Evolutionary conservation across 1,284 basidiomycete species (phyloP), one percentile per base, ranked within the genome.

Genomic region (Tilletia caries): DNA sequence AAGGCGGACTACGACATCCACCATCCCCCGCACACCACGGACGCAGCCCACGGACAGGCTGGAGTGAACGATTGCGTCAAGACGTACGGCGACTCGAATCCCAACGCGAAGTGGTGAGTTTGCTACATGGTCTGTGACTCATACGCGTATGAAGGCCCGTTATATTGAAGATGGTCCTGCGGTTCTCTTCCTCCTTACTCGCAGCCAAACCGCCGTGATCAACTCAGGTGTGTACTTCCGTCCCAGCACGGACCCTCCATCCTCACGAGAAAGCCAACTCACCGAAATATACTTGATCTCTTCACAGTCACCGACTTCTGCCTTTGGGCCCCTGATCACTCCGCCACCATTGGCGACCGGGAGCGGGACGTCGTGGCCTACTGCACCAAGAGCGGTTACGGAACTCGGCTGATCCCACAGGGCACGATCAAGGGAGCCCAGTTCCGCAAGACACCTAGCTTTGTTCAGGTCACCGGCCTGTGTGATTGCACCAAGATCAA

Each of bases 381-480:
- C 88, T 92, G 91, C 79, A 85, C 85, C 43, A 87, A 89, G 85
- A 79, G 81, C 85, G 85, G 86, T 37, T 86, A 86, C 82, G 73
- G 67, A 65, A 89, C 89, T 2, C 89, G 90, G 54, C 82, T 91
- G 71, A 91, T 93, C 73, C 92, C 91, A 23, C 86, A 89, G 69
- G 91, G 90, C 27, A 85, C 90, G 15, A 88, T 93, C 79, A 86
- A 85, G n/a, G 88, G 89, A 67, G 91, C 89, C n/a, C 91, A 91
- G 81, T 89, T 89, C 73, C 85, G 88, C 70, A 85, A 88, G 46
- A 66, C 65, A 29, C 44, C 44, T 3, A 34, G 33, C 44, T 66
- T 29, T 25, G 65, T 66, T 27, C 65, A 66, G 33, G 48, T 66
- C 12, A 74, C 73, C 2, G 73, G 73, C 32, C 58, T 64, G 12